phyloP scores from a whole-genome alignment of 805 yeast species.

The Candida boleticola region DNA sequence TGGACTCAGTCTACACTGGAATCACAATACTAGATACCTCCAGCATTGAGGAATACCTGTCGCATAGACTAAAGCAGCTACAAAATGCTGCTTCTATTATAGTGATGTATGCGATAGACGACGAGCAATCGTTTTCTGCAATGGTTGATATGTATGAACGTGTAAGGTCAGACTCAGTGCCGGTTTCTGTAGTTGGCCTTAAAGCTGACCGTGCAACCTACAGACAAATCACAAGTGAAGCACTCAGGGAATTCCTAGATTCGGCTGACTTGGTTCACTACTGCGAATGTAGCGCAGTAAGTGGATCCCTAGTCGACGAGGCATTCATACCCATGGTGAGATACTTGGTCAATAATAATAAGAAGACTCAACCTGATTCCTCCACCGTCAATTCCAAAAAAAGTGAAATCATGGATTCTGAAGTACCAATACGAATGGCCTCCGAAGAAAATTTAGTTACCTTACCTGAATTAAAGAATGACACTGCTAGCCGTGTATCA shows the following conservation, averaged over 20 bases:
- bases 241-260: constrained; percentile 28
- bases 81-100: constrained; percentile 28
- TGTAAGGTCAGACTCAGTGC: constrained; percentile 24
- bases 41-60: constrained; percentile 21
- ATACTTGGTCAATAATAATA: neutral
- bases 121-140: constrained; percentile 24
- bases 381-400: neutral
- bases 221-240: constrained; percentile 27
- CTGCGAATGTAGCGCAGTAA: constrained; percentile 25
- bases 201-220: constrained; percentile 23
- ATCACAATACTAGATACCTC: constrained; percentile 33
- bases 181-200: constrained; percentile 29
- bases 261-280: constrained; percentile 25
- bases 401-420: neutral
- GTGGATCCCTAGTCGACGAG: constrained; percentile 19
- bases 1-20: constrained; percentile 18
- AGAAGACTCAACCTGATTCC: neutral
- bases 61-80: constrained; percentile 25
- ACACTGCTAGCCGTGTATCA: no score
- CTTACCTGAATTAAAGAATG: no score
- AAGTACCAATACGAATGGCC: neutral
- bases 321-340: constrained; percentile 28
- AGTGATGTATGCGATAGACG: constrained; percentile 28
- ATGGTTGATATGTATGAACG: constrained; percentile 27
- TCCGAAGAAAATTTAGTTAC: neutral